Base-by-base conservation (phyloP, 129 eudicot species). In the Lonicera japonica region DNA sequence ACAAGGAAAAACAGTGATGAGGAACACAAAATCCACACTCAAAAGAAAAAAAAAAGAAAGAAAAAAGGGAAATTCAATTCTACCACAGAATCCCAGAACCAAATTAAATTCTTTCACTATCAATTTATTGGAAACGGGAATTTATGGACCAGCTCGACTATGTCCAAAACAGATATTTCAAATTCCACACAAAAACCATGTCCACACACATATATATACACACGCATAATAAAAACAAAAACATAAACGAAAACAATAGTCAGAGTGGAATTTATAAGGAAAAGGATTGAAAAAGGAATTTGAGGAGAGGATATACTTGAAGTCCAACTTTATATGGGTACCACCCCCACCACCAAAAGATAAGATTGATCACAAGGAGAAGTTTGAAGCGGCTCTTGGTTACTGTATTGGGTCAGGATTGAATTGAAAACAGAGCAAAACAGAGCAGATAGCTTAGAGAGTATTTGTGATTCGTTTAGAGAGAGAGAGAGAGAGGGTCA, bases 281-380 rank as follows among this genome's bases (percentile, higher is more conserved):
- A 59, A 16, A 17, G 14, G 20, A 15, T 12, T 4, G 34, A 36
- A 38, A 14, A 59, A 25, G 19, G 19, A 25, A 11, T 13, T 0
- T 9, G 40, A 16, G 62, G 21, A 38, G 64, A 38, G 21, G 55
- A 50, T 50, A 50, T 50, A 50, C 55, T 50, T 50, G 55, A 50
- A n/a, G 5, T 50, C 0, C 15, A 2, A 16, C n/a, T n/a, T n/a
- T 50, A 4, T 15, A 50, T 17, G 21, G 55, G 21, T 0, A 14
- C 55, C 21, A 17, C 14, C 1, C 50, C 36, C 36, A 29, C 36
- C 36, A 29, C 4, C 50, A 43, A n/a, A n/a, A n/a, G 50, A 43
- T 43, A 43, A 43, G 50, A 43, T 43, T 43, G 50, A 14, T 29
- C 3, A 45, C 16, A 58, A 59, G 25, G 22, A 59, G 25, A 21